Percentiles rank a stretch among this genome's conserved stretches.
Evolutionary conservation across 139 green algal genomes (phyloP).

Genomic region (Asterochloris erici): DNA sequence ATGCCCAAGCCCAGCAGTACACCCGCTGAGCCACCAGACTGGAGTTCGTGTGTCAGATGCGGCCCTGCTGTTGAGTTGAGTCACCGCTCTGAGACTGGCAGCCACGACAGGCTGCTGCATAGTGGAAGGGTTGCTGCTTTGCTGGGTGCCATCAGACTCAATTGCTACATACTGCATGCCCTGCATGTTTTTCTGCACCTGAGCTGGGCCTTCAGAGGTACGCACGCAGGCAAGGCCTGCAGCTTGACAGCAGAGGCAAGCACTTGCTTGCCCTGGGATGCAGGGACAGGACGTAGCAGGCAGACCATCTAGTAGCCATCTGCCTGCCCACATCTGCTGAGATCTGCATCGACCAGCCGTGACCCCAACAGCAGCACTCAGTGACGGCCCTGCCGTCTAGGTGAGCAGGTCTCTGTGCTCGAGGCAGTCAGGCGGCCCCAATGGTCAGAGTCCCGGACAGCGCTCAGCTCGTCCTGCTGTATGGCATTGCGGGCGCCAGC

Average conservation of each 20-base stretch:
- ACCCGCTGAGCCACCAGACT: background rate
- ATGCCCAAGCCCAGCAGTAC: background rate
- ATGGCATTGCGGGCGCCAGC: background rate
- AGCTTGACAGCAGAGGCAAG: too few species aligned
- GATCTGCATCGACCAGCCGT: too few species aligned
- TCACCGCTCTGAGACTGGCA: background rate
- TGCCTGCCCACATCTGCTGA: too few species aligned
- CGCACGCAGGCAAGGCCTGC: background rate
- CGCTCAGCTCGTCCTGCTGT: conserved; percentile 4
- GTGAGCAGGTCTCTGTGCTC: too few species aligned
- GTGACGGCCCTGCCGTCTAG: too few species aligned
- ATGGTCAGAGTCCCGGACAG: conserved; percentile 18
- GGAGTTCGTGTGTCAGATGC: background rate
- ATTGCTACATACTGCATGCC: too few species aligned
- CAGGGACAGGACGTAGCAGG: too few species aligned
- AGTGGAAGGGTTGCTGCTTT: background rate
- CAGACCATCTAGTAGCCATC: too few species aligned
- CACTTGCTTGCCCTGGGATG: too few species aligned
- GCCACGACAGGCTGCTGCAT: background rate
- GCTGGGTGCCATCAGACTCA: background rate
- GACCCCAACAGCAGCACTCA: too few species aligned
- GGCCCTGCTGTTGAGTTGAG: background rate
- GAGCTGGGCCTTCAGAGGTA: background rate
- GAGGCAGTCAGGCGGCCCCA: too few species aligned
- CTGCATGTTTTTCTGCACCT: too few species aligned